Evolutionary conservation across 2,329 filamentous ascomycete species (phyloP).

Genomic region (Aureobasidium sp.): DNA sequence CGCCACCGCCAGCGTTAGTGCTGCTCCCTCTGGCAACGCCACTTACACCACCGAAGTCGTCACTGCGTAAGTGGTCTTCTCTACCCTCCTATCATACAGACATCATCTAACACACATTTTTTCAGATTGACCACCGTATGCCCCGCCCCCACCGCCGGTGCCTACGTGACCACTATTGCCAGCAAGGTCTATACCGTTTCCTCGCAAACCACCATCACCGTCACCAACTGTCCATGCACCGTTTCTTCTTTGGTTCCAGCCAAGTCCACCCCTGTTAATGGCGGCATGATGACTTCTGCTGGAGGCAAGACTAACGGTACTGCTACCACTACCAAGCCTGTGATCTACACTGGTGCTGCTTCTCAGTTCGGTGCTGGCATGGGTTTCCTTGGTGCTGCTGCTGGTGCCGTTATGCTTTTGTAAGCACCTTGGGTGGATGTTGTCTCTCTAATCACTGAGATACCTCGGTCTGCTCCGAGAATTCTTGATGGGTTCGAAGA

Average conservation of each 20-base stretch:
- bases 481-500: no score
- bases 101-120: conserved; percentile 43
- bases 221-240: conserved; percentile 16
- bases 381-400: conserved; percentile 4
- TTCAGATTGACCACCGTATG: conserved; percentile 60
- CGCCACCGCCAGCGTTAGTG: not conserved
- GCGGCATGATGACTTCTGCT: not conserved
- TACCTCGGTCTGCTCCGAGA: no score
- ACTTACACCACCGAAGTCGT: conserved; percentile 13
- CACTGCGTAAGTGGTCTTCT: conserved; percentile 43
- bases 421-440: not conserved
- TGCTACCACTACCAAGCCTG: conserved; percentile 1
- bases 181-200: conserved; percentile 64
- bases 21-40: not conserved
- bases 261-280: not conserved
- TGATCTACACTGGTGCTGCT: conserved; percentile 5
- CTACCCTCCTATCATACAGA: no score
- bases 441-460: no score
- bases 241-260: conserved; percentile 19
- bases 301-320: conserved; percentile 5
- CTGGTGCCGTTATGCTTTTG: conserved; percentile 11
- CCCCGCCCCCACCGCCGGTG: conserved; percentile 56
- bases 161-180: conserved; percentile 43
- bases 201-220: conserved; percentile 24
- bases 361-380: not conserved